Base-by-base conservation (phyloP, 1,284 basidiomycete species). In the Golubevia sp. region DNA sequence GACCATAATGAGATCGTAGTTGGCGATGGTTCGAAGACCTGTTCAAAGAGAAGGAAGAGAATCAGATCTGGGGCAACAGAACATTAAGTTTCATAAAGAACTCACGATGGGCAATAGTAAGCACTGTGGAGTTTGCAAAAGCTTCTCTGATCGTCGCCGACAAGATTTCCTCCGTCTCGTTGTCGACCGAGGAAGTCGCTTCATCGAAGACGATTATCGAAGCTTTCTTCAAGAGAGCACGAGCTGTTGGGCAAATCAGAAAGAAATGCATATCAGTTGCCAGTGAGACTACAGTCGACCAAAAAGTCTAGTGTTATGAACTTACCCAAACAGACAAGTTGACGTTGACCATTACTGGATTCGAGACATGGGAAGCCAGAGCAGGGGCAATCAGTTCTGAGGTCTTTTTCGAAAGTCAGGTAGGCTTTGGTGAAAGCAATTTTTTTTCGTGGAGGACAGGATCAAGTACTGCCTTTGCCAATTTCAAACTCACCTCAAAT, bases 201-300 rank as follows among this genome's bases (percentile, higher is more conserved):
- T 81, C 77, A 63, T 81, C 79, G 56, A 81, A 74, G 24, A 81
- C 61, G 55, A 81, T 69, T 38, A 81, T 60, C 34, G 66, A 70
- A 1, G 74, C 65, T 8, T 67, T 60, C 21, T 67, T 62, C 11
- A 79, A 64, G n/a, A 79, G 50, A 0, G 79, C 77, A 2, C 77
- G 68, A 1, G 79, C 79, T 58, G 15, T 24, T 48, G 0, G n/a
- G n/a, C n/a, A n/a, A n/a, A n/a, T n/a, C n/a, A n/a, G n/a, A n/a
- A n/a, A n/a, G n/a, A n/a, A n/a, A 81, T 64, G 44, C 71, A 77
- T n/a, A 81, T 60, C 23, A 79, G 64, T 58, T 78, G 77, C 8
- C 76, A 66, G 54, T 79, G 70, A n/a, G 75, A 77, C 50, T 75
- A n/a, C n/a, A n/a, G n/a, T n/a, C n/a, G 30, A 81, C 69, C n/a